These are phyloP conservation scores for Chamaecyparis obtusa DNA, from an alignment of 75 land plant species.

Conservation along the genomic window DNA sequence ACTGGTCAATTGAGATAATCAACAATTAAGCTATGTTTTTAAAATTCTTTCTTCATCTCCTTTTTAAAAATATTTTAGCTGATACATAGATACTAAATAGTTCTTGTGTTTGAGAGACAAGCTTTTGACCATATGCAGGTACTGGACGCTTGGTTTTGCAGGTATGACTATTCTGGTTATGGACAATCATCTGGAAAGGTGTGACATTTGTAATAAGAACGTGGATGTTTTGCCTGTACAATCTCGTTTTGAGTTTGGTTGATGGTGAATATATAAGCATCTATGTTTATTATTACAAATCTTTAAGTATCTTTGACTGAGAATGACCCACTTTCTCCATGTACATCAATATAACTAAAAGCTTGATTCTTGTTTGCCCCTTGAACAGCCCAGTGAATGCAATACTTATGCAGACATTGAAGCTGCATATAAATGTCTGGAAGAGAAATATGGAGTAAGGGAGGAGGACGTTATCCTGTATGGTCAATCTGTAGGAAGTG, in stretches of 20 bases:
- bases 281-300: neutral
- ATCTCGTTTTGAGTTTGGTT: slow-evolving; percentile 2
- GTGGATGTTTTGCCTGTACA: slow-evolving; percentile 14
- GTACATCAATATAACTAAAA: neutral
- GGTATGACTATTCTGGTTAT: slow-evolving; percentile 71
- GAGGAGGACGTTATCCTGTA: slow-evolving; percentile 71
- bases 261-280: slow-evolving; percentile 3
- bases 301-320: neutral
- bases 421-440: slow-evolving; percentile 71
- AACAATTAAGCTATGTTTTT: neutral
- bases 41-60: neutral
- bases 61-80: neutral
- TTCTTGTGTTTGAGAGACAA: slow-evolving; percentile 11
- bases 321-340: neutral
- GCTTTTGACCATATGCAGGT: slow-evolving; percentile 13
- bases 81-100: neutral
- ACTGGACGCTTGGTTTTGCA: slow-evolving; percentile 25
- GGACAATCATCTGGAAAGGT: slow-evolving; percentile 71
- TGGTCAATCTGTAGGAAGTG: slow-evolving; percentile 87
- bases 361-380: slow-evolving; percentile 2
- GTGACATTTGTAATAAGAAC: slow-evolving; percentile 10
- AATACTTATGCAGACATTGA: slow-evolving; percentile 83
- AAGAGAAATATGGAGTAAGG: slow-evolving; percentile 60
- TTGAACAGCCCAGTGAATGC: slow-evolving; percentile 66
- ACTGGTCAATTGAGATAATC: neutral